A percentile compares a stretch with the other conserved stretches of the same genome.
Conservation (phyloP, 2,329 filamentous ascomycete species). For the Stagonosporopsis rhizophila region DNA sequence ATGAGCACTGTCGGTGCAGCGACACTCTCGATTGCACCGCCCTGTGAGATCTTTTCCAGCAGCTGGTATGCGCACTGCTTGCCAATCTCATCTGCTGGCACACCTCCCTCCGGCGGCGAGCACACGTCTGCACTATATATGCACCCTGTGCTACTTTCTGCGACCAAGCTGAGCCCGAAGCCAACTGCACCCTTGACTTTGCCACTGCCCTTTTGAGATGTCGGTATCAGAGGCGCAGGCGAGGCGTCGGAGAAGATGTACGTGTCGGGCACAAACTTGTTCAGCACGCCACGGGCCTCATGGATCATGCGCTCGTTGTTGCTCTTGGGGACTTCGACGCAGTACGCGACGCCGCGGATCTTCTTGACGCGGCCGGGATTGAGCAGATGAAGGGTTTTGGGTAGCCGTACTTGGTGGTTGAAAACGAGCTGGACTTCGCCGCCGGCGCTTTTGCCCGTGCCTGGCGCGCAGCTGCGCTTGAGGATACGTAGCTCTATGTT, state of each 20-base stretch:
- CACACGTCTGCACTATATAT: slow-evolving; percentile 87
- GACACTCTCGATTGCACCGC: slow-evolving; percentile 78
- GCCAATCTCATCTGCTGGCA: slow-evolving; percentile 89
- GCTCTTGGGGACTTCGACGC: slow-evolving; percentile 86
- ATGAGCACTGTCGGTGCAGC: slow-evolving; percentile 78
- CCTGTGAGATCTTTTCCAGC: slow-evolving; percentile 79
- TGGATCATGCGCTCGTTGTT: slow-evolving; percentile 98
- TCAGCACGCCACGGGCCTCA: slow-evolving; percentile 83
- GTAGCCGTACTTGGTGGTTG: slow-evolving; percentile 88
- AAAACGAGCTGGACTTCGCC: slow-evolving; percentile 94
- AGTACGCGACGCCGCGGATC: slow-evolving; percentile 92
- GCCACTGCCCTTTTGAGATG: slow-evolving; percentile 71
- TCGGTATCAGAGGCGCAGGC: slow-evolving; percentile 66
- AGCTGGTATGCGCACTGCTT: slow-evolving; percentile 88
- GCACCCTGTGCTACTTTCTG: slow-evolving; percentile 86
- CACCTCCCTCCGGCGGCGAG: slow-evolving; percentile 76
- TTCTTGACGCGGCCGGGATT: slow-evolving; percentile 84
- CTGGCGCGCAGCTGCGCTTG: slow-evolving; percentile 72
- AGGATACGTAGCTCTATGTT: slow-evolving; percentile 85
- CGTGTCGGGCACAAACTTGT: slow-evolving; percentile 82
- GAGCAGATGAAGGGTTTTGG: slow-evolving; percentile 90
- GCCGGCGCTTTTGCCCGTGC: slow-evolving; percentile 79
- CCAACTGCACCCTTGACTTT: slow-evolving; percentile 76
- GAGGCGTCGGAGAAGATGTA: slow-evolving; percentile 80
- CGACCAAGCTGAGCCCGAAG: slow-evolving; percentile 88